A percentile compares a stretch with the other conserved stretches of the same genome.
Evolutionary conservation across 495 filamentous ascomycete species (phyloP).

Genomic region (Pseudotulostoma volvatum): DNA sequence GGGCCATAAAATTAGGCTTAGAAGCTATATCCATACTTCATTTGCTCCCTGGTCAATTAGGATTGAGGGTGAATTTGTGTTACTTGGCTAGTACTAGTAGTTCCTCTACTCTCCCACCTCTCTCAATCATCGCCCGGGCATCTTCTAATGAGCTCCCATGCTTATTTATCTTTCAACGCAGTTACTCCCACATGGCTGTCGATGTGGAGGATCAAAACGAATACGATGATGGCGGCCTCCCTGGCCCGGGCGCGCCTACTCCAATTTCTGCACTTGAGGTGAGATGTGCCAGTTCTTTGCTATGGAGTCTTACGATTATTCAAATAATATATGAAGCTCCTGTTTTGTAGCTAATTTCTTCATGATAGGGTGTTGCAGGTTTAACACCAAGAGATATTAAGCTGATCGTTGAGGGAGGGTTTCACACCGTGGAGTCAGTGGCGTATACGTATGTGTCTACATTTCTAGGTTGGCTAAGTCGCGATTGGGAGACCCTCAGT

Average conservation of each 20-base stretch:
- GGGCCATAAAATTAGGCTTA: too few species aligned
- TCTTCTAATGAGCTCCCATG: too few species aligned
- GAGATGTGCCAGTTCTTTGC: constrained; percentile 8
- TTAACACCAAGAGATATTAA: constrained; percentile 91
- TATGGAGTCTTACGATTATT: background rate
- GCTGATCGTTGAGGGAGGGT: constrained; percentile 78
- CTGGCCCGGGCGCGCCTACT: constrained; percentile 84
- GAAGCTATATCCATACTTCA: too few species aligned
- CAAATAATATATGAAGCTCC: too few species aligned
- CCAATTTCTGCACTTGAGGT: constrained; percentile 86
- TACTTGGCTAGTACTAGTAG: too few species aligned
- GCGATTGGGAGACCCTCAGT: background rate
- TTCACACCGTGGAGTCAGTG: constrained; percentile 83
- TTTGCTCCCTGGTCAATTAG: too few species aligned
- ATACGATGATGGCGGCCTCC: constrained; percentile 43
- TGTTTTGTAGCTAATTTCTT: background rate
- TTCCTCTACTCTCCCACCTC: too few species aligned
- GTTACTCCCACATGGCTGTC: constrained; percentile 35
- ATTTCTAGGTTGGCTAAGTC: background rate
- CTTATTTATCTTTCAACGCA: too few species aligned
- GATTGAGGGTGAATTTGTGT: too few species aligned
- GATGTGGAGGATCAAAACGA: constrained; percentile 44
- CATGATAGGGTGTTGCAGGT: constrained; percentile 52
- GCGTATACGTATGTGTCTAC: constrained; percentile 58
- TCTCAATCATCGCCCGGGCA: too few species aligned